phyloP scores from a whole-genome alignment of 1,139 yeast genomes.

The Diutina scorzettiae region DNA sequence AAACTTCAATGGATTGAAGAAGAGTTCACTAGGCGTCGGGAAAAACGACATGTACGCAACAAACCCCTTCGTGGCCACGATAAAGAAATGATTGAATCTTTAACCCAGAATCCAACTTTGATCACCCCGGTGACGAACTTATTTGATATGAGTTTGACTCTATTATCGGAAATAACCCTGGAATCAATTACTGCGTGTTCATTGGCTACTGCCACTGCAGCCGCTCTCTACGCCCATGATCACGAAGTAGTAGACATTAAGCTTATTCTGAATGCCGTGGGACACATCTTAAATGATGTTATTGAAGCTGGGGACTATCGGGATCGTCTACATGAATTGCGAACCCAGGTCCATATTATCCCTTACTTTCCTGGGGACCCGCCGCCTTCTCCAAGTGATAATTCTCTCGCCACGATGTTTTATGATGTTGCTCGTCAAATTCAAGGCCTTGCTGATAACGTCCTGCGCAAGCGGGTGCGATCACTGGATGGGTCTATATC shows the following conservation, averaged over 20 bases:
- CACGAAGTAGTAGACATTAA: slow-evolving; percentile 3
- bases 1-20: slow-evolving; percentile 63
- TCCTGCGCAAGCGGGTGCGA: neutral
- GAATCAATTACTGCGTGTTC: neutral
- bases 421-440: neutral
- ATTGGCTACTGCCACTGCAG: slow-evolving; percentile 2
- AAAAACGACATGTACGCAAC: slow-evolving; percentile 26
- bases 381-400: neutral
- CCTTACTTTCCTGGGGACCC: slow-evolving; percentile 4
- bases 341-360: neutral
- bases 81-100: slow-evolving; percentile 1
- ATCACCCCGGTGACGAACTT: neutral
- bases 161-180: neutral
- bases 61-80: neutral
- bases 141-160: neutral
- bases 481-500: neutral
- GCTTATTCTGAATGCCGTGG: neutral
- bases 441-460: slow-evolving; percentile 3
- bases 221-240: neutral
- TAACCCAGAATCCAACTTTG: neutral
- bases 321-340: neutral
- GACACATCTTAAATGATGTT: neutral
- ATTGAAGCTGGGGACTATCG: neutral
- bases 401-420: neutral
- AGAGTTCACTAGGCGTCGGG: slow-evolving; percentile 57